phyloP scores from a whole-genome alignment of 148 eudicot genomes.

The Agrostemma githago region DNA sequence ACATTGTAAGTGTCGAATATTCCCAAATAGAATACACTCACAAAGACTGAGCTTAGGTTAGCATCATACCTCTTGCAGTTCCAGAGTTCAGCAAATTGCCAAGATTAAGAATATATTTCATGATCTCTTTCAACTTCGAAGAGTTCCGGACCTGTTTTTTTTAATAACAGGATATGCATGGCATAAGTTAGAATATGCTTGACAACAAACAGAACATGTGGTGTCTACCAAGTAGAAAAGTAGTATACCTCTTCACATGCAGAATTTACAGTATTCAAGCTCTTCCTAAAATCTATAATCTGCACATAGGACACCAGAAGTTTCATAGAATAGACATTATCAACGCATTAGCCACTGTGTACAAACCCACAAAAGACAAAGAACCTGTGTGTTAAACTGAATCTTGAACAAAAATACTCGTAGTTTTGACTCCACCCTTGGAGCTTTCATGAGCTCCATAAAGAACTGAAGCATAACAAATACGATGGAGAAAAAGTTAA shows the following conservation, averaged over 20 bases:
- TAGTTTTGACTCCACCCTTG: slow-evolving; percentile 88
- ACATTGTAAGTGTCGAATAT: too few relatives aligned
- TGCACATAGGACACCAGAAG: slow-evolving; percentile 29
- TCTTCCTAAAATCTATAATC: slow-evolving; percentile 70
- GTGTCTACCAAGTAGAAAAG: slow-evolving; percentile 7
- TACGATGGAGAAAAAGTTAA: slow-evolving; percentile 6
- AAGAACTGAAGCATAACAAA: slow-evolving; percentile 60
- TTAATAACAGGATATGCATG: slow-evolving; percentile 15
- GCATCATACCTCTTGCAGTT: slow-evolving; percentile 78
- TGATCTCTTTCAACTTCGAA: slow-evolving; percentile 68
- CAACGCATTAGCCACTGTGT: neutral
- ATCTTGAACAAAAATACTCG: slow-evolving; percentile 92
- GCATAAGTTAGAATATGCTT: slow-evolving; percentile 19
- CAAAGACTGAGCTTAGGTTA: neutral
- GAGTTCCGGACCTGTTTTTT: slow-evolving; percentile 65
- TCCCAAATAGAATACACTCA: neutral
- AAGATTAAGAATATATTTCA: slow-evolving; percentile 69
- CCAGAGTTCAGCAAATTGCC: slow-evolving; percentile 88
- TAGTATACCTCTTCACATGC: slow-evolving; percentile 77
- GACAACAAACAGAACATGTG: slow-evolving; percentile 18
- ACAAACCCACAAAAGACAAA: slow-evolving; percentile 15
- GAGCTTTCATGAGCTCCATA: slow-evolving; percentile 96
- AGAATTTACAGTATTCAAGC: slow-evolving; percentile 67
- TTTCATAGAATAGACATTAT: neutral
- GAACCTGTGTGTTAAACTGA: slow-evolving; percentile 85